Base-by-base conservation (phyloP, 768 basidiomycete genomes). In the Guyanaporus albipodus region DNA sequence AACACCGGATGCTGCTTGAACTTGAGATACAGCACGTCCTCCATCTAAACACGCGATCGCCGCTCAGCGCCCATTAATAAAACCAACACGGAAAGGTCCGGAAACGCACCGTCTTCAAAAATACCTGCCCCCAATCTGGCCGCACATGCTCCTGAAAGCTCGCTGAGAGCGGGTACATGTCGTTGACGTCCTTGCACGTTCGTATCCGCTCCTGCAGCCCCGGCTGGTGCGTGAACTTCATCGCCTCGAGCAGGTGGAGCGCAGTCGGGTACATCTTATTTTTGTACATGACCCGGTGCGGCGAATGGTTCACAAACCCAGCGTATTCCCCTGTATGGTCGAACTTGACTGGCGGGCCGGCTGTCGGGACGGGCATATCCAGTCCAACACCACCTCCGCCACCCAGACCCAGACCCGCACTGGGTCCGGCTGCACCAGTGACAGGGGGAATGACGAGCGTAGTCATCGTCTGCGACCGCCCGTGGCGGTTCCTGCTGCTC, bases 241-340 rank as follows among this genome's bases (percentile, higher is more conserved):
- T 69, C 8, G 87, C 86, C 64, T 91, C 86, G 44, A 80, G 75
- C n/a, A 91, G 72, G 54, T 91, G 88, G 55, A 81, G 63, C 9
- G 83, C 88, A 2, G 80, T 84, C 2, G 85, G 85, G 54, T 82
- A 91, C 33, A 66, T 62, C 43, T 68, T 69, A 26, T 78, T 71
- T 28, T 71, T 61, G 61, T 80, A 82, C 43, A 80, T 44, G 18
- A 91, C 74, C 5, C 71, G 72, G 55, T 87, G 79, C 1, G 71
- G 76, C 1, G 88, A 87, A 54, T 82, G 78, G 56, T 80, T 85
- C 61, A 85, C 67, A 62, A 89, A 82, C 1, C 73, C 74, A 0
- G 70, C 58, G 43, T 69, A 71, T 12, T 68, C 62, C 26, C 64
- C 55, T 0, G 63, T 64, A 46, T 78, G 71, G 49, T 75, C 65